These are phyloP conservation scores for Alternaria panax DNA, from an alignment of 2,329 filamentous ascomycete genomes.

Conservation along the genomic window DNA sequence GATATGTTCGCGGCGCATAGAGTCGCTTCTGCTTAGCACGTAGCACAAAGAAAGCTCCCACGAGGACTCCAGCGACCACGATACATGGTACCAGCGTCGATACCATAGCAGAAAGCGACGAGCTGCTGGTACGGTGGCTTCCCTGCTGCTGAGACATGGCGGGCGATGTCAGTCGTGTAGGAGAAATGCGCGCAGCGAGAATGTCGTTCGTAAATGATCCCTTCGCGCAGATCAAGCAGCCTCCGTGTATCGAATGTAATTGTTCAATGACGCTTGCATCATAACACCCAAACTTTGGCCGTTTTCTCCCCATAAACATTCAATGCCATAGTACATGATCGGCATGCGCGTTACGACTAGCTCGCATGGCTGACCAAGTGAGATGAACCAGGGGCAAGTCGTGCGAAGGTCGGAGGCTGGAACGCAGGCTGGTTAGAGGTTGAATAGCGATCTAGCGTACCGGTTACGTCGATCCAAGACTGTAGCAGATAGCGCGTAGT, in stretches of 20 bases:
- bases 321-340: slow-evolving; percentile 9
- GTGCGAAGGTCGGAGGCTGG: not conserved
- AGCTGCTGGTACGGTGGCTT: slow-evolving; percentile 3
- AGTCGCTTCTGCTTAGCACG: slow-evolving; percentile 52
- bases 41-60: slow-evolving; percentile 52
- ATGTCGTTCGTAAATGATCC: not conserved
- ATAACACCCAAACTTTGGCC: slow-evolving; percentile 3
- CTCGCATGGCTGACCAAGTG: not conserved
- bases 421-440: slow-evolving; percentile 2
- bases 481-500: not conserved
- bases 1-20: slow-evolving; percentile 56
- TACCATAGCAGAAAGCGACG: slow-evolving; percentile 53
- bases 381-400: slow-evolving; percentile 1
- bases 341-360: slow-evolving; percentile 10
- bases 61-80: slow-evolving; percentile 38
- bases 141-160: slow-evolving; percentile 3
- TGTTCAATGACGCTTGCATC: not conserved
- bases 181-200: not conserved
- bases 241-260: slow-evolving; percentile 1
- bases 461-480: slow-evolving; percentile 9
- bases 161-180: not conserved
- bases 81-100: slow-evolving; percentile 45
- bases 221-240: not conserved
- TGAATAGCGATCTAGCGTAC: not conserved
- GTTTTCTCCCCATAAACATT: not conserved